phyloP scores from a whole-genome alignment of 305 asterid species.

The Caryopteris hybrid region DNA sequence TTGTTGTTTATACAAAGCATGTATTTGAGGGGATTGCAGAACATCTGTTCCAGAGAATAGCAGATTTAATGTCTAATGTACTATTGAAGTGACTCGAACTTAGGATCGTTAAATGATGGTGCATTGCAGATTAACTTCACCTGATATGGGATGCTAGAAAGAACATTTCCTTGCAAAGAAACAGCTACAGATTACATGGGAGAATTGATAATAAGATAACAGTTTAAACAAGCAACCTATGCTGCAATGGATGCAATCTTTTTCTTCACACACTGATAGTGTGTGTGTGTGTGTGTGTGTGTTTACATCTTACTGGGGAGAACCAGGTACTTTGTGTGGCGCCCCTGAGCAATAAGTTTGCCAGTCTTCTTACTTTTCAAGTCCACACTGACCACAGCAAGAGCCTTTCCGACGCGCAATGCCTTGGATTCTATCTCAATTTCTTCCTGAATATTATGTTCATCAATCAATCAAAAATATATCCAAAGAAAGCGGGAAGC shows the following conservation, averaged over 20 bases:
- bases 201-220: too few relatives aligned
- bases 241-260: too few relatives aligned
- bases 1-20: not conserved
- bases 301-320: constrained; percentile 62
- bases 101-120: too few relatives aligned
- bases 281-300: too few relatives aligned
- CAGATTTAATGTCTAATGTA: not conserved
- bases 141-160: too few relatives aligned
- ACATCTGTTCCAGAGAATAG: not conserved
- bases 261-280: too few relatives aligned
- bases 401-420: constrained; percentile 67
- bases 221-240: too few relatives aligned
- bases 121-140: too few relatives aligned
- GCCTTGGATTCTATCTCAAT: constrained; percentile 77
- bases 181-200: too few relatives aligned
- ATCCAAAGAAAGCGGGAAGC: too few relatives aligned
- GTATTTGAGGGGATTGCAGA: not conserved
- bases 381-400: constrained; percentile 75
- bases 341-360: constrained; percentile 77
- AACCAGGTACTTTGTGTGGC: constrained; percentile 74
- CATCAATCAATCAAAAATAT: not conserved
- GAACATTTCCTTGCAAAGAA: too few relatives aligned
- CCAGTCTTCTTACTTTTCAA: constrained; percentile 66
- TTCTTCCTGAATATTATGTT: constrained; percentile 58
- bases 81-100: too few relatives aligned